Percentiles rank a stretch among this genome's conserved stretches.
Conservation (phyloP, 768 basidiomycete species). For the Cystoderma amianthinum region DNA sequence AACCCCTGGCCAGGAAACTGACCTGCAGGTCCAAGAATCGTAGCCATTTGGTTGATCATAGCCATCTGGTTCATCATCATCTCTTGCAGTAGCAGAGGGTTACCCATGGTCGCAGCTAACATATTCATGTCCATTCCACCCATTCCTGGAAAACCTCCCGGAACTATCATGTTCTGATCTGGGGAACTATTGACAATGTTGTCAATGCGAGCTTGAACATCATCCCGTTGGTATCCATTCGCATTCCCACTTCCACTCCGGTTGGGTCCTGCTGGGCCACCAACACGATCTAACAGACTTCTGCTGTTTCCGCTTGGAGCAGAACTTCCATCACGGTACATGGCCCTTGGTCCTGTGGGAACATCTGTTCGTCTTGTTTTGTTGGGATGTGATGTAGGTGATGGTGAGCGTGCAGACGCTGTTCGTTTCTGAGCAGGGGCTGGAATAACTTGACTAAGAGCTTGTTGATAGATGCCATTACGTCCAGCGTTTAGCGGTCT, state of each 20-base stretch:
- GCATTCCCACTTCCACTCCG: constrained; percentile 21
- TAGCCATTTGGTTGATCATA: constrained; percentile 89
- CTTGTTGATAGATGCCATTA: constrained; percentile 64
- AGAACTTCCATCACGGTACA: constrained; percentile 43
- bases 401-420: constrained; percentile 62
- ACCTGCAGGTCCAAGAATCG: constrained; percentile 60
- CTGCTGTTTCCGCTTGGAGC: constrained; percentile 30
- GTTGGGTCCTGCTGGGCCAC: constrained; percentile 40
- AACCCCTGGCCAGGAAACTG: constrained; percentile 52
- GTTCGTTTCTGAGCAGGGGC: constrained; percentile 55
- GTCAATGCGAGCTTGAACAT: constrained; percentile 75
- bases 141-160: constrained; percentile 35
- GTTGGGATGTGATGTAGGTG: constrained; percentile 54
- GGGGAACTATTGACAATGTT: constrained; percentile 59
- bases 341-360: constrained; percentile 83
- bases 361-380: constrained; percentile 71
- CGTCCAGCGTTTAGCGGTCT: constrained; percentile 44
- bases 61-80: constrained; percentile 92
- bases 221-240: constrained; percentile 46
- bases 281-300: constrained; percentile 80
- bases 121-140: constrained; percentile 57
- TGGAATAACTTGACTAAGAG: constrained; percentile 58
- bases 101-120: constrained; percentile 47
- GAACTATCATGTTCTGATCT: constrained; percentile 53
- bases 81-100: constrained; percentile 74